Percentiles rank a stretch among this genome's conserved stretches.
Conservation (phyloP, 176 grass and related monocot species). For the Avena eriantha region DNA sequence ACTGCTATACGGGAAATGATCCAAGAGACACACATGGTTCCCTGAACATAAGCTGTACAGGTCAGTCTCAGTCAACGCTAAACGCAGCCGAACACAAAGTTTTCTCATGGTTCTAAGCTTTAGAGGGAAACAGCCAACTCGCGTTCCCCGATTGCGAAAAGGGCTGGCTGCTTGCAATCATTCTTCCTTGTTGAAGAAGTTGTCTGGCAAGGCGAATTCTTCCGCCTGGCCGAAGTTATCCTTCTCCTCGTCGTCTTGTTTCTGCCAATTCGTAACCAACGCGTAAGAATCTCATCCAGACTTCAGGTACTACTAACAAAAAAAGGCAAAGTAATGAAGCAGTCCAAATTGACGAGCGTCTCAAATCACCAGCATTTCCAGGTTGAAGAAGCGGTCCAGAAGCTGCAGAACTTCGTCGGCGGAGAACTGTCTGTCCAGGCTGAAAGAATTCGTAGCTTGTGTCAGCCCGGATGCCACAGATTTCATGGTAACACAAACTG, state of each 20-base stretch:
- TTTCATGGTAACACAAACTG: neutral
- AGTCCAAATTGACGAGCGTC: neutral
- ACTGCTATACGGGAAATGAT: neutral
- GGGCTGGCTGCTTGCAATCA: neutral
- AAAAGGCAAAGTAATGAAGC: too few relatives aligned
- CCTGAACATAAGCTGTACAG: constrained; percentile 35
- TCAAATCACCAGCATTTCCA: constrained; percentile 88
- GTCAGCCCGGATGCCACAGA: neutral
- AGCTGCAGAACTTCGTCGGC: constrained; percentile 86
- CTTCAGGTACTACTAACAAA: too few relatives aligned
- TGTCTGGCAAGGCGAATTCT: constrained; percentile 84
- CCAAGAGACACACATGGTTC: neutral
- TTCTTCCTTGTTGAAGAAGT: constrained; percentile 72
- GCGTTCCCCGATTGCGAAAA: too few relatives aligned
- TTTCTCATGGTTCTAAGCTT: too few relatives aligned
- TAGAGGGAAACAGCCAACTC: too few relatives aligned
- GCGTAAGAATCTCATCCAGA: neutral
- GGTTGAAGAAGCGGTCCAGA: constrained; percentile 88
- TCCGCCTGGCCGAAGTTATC: constrained; percentile 67
- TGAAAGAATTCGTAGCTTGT: constrained; percentile 46
- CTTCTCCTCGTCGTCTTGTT: constrained; percentile 84
- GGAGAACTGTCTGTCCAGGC: constrained; percentile 79
- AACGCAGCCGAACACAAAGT: neutral
- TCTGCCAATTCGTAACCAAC: constrained; percentile 47
- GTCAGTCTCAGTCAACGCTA: neutral